Evolutionary conservation across 2,329 filamentous ascomycete species (phyloP), one percentile per base, ranked within the genome.

Genomic region (Fusarium sp.): DNA sequence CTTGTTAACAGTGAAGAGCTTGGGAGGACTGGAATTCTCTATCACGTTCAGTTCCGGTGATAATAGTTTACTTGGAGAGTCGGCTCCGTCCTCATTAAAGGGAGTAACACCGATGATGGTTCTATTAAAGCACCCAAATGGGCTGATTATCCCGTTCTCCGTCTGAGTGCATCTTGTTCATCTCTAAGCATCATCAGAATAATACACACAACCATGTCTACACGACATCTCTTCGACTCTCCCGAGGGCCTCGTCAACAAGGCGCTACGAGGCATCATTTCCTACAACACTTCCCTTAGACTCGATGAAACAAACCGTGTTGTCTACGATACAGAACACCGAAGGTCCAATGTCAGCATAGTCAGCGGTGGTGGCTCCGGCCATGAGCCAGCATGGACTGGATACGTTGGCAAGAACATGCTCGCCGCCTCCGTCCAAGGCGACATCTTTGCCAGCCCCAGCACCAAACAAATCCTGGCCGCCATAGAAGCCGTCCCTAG

Each of bases 361-460:
- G 85, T 89, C 79, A 87, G 85, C 27, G 88, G 88, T n/a, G 88
- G 88, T 22, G 88, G 88, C 42, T 89, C 88, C 0, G 88, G 88
- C 52, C 88, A 89, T 79, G 90, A 92, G 76, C 90, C 90, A 22
- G 90, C 89, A 71, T 92, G 90, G 87, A 84, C 88, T 3, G 90
- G 90, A 63, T 92, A 91, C 75, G 90, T 92, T 2, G 90, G 90
- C 63, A 79, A 82, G 66, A 90, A 90, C 78, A 85, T 91, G 81
- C 85, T 92, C n/a, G 85, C 89, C 2, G 89, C 89, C 6, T 87
- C 89, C 6, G 90, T 90, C 6, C 86, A 85, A 5, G 90, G 90
- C 50, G 89, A 91, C 76, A 88, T 92, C 72, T 92, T 92, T 73
- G 90, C 90, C 18, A 89, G 87, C 8, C 90, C 90, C 0, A 90